Percentiles rank a stretch among this genome's conserved stretches.
phyloP scores from a whole-genome alignment of 352 stramenopile species.

The Phytophthora fragariaefolia region DNA sequence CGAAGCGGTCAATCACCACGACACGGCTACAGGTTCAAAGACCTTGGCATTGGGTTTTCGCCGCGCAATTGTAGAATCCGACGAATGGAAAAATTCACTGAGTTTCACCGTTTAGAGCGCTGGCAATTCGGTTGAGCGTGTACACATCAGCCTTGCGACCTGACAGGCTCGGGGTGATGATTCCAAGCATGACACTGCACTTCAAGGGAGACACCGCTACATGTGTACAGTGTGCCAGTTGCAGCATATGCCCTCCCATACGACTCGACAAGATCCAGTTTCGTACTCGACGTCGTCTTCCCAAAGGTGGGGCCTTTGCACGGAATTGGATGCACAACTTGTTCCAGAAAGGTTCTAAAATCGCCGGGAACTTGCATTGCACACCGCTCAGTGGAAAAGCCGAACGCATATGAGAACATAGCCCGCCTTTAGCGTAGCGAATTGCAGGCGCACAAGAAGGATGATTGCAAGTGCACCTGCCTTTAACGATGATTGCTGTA shows the following conservation, averaged over 20 bases:
- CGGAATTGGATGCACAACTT: too few species aligned
- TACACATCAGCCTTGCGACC: background rate
- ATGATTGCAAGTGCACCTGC: too few species aligned
- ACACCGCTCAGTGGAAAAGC: background rate
- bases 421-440: background rate
- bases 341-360: background rate
- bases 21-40: background rate
- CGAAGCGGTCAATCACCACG: background rate
- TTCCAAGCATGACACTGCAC: background rate
- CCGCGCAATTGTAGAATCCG: background rate
- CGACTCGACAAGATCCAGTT: background rate
- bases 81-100: background rate
- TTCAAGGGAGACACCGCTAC: background rate
- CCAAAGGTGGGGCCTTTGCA: background rate
- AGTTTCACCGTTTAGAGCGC: background rate
- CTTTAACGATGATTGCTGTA: background rate
- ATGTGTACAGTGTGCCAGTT: too few species aligned
- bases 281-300: background rate
- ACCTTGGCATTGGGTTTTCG: background rate
- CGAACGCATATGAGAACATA: slow-evolving; percentile 1
- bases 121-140: background rate
- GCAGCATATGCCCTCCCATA: background rate
- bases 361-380: background rate
- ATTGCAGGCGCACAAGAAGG: too few species aligned
- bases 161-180: background rate